A percentile compares a stretch with the other conserved stretches of the same genome.
phyloP scores from a whole-genome alignment of 805 yeast species.

The Brettanomyces bruxellensis region DNA sequence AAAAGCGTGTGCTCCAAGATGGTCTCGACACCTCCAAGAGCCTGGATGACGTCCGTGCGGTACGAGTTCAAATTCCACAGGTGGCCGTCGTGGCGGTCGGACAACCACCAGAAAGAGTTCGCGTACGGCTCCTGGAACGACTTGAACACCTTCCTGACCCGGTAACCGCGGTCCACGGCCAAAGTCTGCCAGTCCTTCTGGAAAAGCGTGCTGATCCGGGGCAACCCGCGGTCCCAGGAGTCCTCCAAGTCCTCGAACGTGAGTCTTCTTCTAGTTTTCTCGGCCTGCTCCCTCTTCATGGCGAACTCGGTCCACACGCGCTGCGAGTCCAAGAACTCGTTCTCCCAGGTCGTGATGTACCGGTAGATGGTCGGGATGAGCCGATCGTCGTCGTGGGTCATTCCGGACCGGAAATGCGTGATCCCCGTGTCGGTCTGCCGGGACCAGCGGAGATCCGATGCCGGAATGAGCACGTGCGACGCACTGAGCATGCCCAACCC shows the following conservation, averaged over 20 bases:
- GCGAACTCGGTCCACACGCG: slow-evolving; percentile 98
- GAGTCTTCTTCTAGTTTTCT: slow-evolving; percentile 73
- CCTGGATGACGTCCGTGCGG: slow-evolving; percentile 92
- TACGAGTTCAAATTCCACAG: slow-evolving; percentile 91
- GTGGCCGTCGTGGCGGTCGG: slow-evolving; percentile 87
- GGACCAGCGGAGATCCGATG: slow-evolving; percentile 86
- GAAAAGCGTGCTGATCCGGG: slow-evolving; percentile 89
- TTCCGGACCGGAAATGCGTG: slow-evolving; percentile 89
- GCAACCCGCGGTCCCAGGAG: slow-evolving; percentile 95
- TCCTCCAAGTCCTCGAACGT: slow-evolving; percentile 91
- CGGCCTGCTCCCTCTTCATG: slow-evolving; percentile 77
- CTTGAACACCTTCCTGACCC: slow-evolving; percentile 70
- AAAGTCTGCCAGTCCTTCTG: slow-evolving; percentile 92
- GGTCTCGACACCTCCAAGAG: slow-evolving; percentile 94
- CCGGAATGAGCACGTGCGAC: slow-evolving; percentile 89
- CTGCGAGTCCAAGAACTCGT: slow-evolving; percentile 88
- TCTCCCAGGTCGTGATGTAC: slow-evolving; percentile 93
- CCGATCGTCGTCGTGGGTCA: slow-evolving; percentile 73
- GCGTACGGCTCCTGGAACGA: slow-evolving; percentile 61
- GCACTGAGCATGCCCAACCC: slow-evolving; percentile 98
- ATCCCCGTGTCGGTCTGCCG: slow-evolving; percentile 91
- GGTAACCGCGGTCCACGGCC: slow-evolving; percentile 91
- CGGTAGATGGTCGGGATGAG: slow-evolving; percentile 89
- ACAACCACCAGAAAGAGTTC: slow-evolving; percentile 97
- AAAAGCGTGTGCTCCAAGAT: slow-evolving; percentile 91